A percentile compares a stretch with the other conserved stretches of the same genome.
Evolutionary conservation across 2,329 filamentous ascomycete genomes (phyloP).

Genomic region (Sporothrix globosa): DNA sequence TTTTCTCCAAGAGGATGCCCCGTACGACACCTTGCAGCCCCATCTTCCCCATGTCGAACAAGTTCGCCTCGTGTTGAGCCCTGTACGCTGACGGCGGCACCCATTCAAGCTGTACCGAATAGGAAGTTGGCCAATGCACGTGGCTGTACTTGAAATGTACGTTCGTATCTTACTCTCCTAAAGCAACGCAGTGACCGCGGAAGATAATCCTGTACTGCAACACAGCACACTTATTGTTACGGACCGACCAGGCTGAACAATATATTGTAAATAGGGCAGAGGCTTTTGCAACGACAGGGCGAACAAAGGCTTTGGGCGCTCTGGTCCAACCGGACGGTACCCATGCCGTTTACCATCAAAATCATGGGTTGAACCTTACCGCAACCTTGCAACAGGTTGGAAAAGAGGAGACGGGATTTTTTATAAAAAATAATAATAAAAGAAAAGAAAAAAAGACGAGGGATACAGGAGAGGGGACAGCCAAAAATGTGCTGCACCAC

Average conservation of each 20-base stretch:
- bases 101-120: not conserved
- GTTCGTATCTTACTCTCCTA: not conserved
- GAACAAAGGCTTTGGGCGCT: not conserved
- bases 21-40: not conserved
- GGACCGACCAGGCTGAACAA: constrained; percentile 8
- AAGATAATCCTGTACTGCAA: not conserved
- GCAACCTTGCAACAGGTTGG: not conserved
- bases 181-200: not conserved
- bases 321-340: constrained; percentile 9
- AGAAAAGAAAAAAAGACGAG: not conserved
- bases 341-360: constrained; percentile 12
- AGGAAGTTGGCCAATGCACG: not conserved
- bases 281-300: not conserved
- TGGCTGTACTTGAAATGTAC: not conserved
- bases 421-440: not conserved
- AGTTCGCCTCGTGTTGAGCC: constrained; percentile 13
- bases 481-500: not conserved
- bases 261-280: not conserved
- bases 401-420: not conserved
- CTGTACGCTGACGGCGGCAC: constrained; percentile 2
- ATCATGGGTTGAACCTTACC: not conserved
- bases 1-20: not conserved
- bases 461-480: not conserved
- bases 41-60: not conserved
- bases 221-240: not conserved